Evolutionary conservation across 768 basidiomycete species (phyloP).

Genomic region (Amanita muscaria): DNA sequence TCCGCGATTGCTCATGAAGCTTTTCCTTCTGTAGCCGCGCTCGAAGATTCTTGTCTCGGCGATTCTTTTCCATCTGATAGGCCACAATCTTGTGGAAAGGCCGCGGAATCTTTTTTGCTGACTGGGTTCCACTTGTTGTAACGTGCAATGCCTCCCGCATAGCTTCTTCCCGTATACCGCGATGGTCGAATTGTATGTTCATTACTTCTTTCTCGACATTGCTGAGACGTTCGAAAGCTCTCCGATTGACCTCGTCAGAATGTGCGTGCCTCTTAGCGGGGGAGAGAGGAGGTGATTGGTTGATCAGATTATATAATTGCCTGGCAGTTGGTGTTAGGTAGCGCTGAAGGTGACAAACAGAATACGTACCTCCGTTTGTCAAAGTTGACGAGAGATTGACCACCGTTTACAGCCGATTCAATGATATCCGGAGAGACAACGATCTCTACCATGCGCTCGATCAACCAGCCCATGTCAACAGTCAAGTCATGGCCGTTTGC

Average conservation of each 20-base stretch:
- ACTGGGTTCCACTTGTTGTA: slow-evolving; percentile 31
- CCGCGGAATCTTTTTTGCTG: slow-evolving; percentile 45
- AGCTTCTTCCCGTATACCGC: slow-evolving; percentile 70
- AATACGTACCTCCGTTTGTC: slow-evolving; percentile 66
- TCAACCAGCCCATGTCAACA: slow-evolving; percentile 74
- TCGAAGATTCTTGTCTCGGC: slow-evolving; percentile 64
- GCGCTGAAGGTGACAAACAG: not conserved
- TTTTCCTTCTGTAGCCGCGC: slow-evolving; percentile 69
- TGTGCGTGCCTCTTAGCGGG: slow-evolving; percentile 33
- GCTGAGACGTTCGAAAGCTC: slow-evolving; percentile 69
- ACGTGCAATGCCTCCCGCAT: slow-evolving; percentile 49
- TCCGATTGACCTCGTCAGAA: slow-evolving; percentile 50
- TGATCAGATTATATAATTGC: slow-evolving; percentile 57
- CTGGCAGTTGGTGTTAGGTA: slow-evolving; percentile 28
- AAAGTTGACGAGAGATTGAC: slow-evolving; percentile 61
- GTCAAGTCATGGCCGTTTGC: slow-evolving; percentile 41
- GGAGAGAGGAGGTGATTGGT: slow-evolving; percentile 39
- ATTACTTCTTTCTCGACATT: slow-evolving; percentile 65
- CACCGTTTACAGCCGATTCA: slow-evolving; percentile 43
- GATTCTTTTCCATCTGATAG: slow-evolving; percentile 72
- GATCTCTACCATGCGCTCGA: slow-evolving; percentile 76
- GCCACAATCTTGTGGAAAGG: slow-evolving; percentile 61
- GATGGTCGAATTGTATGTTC: slow-evolving; percentile 56
- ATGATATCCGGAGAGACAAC: slow-evolving; percentile 67
- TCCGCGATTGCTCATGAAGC: slow-evolving; percentile 60